Evolutionary conservation across 176 grass and related monocot genomes (phyloP), one percentile per base, ranked within the genome.

Genomic region (Aegilops umbellulata): DNA sequence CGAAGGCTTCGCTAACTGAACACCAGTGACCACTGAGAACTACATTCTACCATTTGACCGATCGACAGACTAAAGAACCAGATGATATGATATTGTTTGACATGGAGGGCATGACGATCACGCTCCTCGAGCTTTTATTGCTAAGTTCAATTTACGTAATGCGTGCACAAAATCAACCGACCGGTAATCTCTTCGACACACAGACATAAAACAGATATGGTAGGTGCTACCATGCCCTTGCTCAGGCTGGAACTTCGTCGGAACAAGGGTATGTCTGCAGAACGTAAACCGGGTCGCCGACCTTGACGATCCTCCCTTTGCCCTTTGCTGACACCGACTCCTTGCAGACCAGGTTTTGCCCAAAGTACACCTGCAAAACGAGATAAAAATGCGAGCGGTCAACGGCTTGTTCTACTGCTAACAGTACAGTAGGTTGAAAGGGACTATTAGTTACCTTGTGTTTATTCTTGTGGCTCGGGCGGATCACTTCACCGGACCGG

Each of bases 341-440:
- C 78, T 81, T 90, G 78, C 91, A 98, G 27, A 95, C 91, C 80
- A 95, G 38, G 90, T 95, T 95, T 67, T 98, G 95, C 27, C 93
- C 91, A 67, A 98, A 95, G 64, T 86, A 98, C 7, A 94, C 93
- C 93, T 95, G 82, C 2, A 84, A 15, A 82, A 87, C 36, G 16
- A 4, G 42, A 81, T 60, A 7, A 6, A 83, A 65, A 69, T 10
- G 25, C 51, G 25, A 42, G 11, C 2, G 31, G 10, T 39, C 13
- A 72, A 39, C 20, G 8, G 19, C 14, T 30, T 69, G 20, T 10
- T 30, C 42, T 75, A 20, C 42, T 30, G 11, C 7, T 53, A n/a
- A 36, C 12, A 51, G 74, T 55, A 66, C 34, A 41, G 7, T 22
- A 46, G 61, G 23, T 60, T 12, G 30, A 24, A 53, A 13, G 35